Evolutionary conservation across 768 basidiomycete genomes (phyloP), one percentile per base, ranked within the genome.

Genomic region (Auricularia sp.): DNA sequence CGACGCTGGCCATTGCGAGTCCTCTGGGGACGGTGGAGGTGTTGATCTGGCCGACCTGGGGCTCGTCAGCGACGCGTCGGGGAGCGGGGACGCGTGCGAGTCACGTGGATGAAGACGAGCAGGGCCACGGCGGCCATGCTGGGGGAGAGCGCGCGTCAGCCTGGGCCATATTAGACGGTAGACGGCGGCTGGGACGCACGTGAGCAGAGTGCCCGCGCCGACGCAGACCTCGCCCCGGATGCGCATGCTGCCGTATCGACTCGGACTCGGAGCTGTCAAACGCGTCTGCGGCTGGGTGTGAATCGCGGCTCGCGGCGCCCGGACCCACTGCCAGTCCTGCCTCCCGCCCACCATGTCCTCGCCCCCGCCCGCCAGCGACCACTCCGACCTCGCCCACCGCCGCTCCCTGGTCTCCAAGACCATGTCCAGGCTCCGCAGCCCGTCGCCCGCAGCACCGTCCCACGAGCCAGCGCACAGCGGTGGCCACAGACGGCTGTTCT

Each of bases 201-300:
- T 86, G 62, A 92, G 77, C 64, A 90, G 69, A 61, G 90, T 83
- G 61, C 86, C 89, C 67, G 84, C 74, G 64, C 86, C 84, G 54
- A 92, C 82, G 74, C 88, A 91, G 66, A 88, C 68, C 81, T 91
- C 89, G 36, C 90, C 90, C 65, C 81, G 86, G 84, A 91, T 84
- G 35, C 36, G 47, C 53, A 64, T 64, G 16, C 39, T 51, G 59
- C 54, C 23, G 29, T 29, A 29, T 29, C 29, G 29, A 29, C 29
- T 29, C 29, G 29, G 53, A 35, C 18, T 35, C 29, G 23, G 56
- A 34, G 29, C 56, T 10, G 56, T 14, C 21, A 59, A 59, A 14
- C 56, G 56, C 23, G 23, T 29, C 56, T 42, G 39, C 39, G 39
- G 39, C 39, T 42, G 39, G 39, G 12, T 42, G 39, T 14, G 39